A percentile compares a stretch with the other conserved stretches of the same genome.
phyloP scores from a whole-genome alignment of 805 yeast species.

The Huiozyma sinensis region DNA sequence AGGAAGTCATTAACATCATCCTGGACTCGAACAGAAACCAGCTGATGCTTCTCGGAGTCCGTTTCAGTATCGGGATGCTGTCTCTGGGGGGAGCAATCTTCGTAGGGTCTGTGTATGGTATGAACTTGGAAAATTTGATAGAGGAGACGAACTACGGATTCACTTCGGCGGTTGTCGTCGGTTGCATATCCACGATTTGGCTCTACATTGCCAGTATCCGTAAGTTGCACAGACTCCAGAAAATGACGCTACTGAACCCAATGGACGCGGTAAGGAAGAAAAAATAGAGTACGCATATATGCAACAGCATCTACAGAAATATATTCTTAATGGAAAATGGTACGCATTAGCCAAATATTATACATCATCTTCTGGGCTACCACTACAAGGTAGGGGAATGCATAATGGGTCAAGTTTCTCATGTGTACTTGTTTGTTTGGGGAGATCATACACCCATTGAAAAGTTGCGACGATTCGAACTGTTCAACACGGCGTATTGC shows the following conservation, averaged over 20 bases:
- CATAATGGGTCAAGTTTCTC: no score
- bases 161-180: slow-evolving; percentile 32
- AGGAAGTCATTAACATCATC: slow-evolving; percentile 87
- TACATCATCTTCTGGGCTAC: no score
- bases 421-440: no score
- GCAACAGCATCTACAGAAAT: neutral
- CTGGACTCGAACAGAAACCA: slow-evolving; percentile 91
- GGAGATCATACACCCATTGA: no score
- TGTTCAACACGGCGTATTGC: no score
- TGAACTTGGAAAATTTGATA: slow-evolving; percentile 87
- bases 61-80: slow-evolving; percentile 72
- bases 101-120: slow-evolving; percentile 83
- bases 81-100: slow-evolving; percentile 75
- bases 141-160: slow-evolving; percentile 77
- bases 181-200: slow-evolving; percentile 34
- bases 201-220: slow-evolving; percentile 46
- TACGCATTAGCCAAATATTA: neutral
- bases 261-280: slow-evolving; percentile 3
- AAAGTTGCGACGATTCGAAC: no score
- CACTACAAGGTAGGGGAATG: no score
- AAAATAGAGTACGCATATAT: neutral
- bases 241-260: slow-evolving; percentile 57
- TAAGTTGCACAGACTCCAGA: slow-evolving; percentile 55
- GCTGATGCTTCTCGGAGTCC: slow-evolving; percentile 75
- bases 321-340: no score